phyloP scores from a whole-genome alignment of 257 asterid species.

The Rehmannia glutinosa region DNA sequence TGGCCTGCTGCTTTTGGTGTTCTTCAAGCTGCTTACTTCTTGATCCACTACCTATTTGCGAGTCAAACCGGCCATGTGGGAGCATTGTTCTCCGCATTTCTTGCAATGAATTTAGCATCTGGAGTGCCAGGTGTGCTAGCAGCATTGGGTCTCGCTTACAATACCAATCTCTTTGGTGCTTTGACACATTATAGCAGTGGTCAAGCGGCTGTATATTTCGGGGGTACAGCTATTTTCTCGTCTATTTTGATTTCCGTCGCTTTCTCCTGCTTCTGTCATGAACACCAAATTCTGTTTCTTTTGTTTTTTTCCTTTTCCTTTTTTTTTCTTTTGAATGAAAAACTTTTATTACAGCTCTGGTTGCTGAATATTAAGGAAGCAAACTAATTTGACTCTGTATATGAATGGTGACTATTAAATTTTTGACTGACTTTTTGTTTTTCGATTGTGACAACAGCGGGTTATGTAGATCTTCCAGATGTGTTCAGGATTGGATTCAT shows the following conservation, averaged over 20 bases:
- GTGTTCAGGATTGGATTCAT: constrained; percentile 80
- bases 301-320: not conserved
- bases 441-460: constrained; percentile 55
- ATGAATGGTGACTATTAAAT: not conserved
- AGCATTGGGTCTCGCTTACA: constrained; percentile 83
- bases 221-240: constrained; percentile 46
- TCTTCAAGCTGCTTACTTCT: constrained; percentile 87
- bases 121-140: constrained; percentile 89
- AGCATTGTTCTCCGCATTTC: constrained; percentile 89
- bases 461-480: constrained; percentile 90
- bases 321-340: not conserved
- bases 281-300: no score
- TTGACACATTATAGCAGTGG: constrained; percentile 98
- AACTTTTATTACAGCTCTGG: not conserved
- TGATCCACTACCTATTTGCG: constrained; percentile 91
- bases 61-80: constrained; percentile 98
- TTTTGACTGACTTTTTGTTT: constrained; percentile 16
- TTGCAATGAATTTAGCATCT: constrained; percentile 89
- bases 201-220: constrained; percentile 93
- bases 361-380: not conserved
- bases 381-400: not conserved
- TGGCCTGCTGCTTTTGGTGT: constrained; percentile 90
- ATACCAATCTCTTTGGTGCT: constrained; percentile 88
- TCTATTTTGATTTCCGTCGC: not conserved
- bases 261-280: not conserved